A percentile compares a stretch with the other conserved stretches of the same genome.
These are phyloP conservation scores for Theobroma grandiflorum DNA, from an alignment of 441 rosid species.

Conservation along the genomic window DNA sequence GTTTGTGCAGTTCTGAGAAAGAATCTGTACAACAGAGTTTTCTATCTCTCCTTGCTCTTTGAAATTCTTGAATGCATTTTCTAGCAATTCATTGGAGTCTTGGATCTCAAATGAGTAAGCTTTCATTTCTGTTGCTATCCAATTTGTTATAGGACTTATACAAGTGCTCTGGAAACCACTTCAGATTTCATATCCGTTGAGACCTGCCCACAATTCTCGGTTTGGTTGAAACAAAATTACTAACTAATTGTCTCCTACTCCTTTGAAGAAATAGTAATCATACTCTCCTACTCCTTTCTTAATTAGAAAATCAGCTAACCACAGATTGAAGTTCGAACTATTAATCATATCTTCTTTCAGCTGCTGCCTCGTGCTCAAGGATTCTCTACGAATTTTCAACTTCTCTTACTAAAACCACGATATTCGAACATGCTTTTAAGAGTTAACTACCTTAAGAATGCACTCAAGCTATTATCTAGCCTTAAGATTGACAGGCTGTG, in stretches of 20 bases:
- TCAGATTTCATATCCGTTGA: neutral
- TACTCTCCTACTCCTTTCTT: neutral
- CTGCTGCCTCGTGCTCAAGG: too few species aligned
- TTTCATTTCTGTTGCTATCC: neutral
- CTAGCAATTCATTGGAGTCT: neutral
- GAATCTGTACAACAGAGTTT: neutral
- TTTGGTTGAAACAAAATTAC: neutral
- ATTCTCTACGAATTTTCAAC: too few species aligned
- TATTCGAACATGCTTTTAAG: neutral
- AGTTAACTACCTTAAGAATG: neutral
- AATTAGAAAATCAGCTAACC: slow-evolving; percentile 2
- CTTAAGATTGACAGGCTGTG: neutral
- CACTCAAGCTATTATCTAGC: neutral
- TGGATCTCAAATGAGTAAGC: neutral
- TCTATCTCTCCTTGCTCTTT: neutral
- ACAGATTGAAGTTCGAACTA: neutral
- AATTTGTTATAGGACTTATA: neutral
- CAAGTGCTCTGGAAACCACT: neutral
- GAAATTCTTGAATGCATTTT: neutral
- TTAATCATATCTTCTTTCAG: too few species aligned
- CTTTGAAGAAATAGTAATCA: neutral
- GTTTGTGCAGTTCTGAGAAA: neutral
- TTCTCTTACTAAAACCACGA: neutral
- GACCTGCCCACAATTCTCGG: neutral
- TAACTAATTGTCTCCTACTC: neutral